Evolutionary conservation across 306 rosid species (phyloP), one percentile per base, ranked within the genome.

Genomic region (Trichosanthes cucumerina): DNA sequence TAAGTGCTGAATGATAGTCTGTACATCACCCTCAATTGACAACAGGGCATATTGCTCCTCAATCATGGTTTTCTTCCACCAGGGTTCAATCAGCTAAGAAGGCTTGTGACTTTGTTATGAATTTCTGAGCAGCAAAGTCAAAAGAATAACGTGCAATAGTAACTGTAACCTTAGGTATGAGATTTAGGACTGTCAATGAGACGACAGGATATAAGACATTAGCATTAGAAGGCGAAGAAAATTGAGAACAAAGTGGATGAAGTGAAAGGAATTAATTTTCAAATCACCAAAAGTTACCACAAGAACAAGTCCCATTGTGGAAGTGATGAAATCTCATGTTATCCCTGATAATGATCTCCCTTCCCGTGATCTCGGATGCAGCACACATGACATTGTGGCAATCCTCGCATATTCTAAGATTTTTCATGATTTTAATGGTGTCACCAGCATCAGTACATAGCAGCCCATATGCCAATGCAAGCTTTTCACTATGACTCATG

Each of bases 321-420:
- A 92, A 91, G 86, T 89, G 96, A 85, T 92, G 97, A 77, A 91
- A 93, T 84, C 91, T 90, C 87, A 77, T 84, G 79, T 87, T 91
- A 79, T 89, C 96, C 84, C 96, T 90, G 66, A 91, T 86, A 53
- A 93, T 78, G 77, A 91, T 90, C 83, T 91, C 89, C 73, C 97
- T 90, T 57, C 87, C 91, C 0, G 84, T 86, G 56, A 88, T 77
- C 79, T 82, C 82, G 9, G 93, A 91, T 63, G 94, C 89, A 9
- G 86, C 81, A 65, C 93, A 86, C 97, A 91, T 91, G 59, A 91
- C 80, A 11, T 49, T 76, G 74, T 93, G 97, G n/a, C 94, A 93
- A 79, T 92, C 97, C 77, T 87, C 90, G 53, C 97, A 93, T 75
- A 93, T 87, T 78, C 98, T 88, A 26, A 93, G 83, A 86, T 90